Conservation (phyloP, 83 land plant species). For the Larix sibirica region DNA sequence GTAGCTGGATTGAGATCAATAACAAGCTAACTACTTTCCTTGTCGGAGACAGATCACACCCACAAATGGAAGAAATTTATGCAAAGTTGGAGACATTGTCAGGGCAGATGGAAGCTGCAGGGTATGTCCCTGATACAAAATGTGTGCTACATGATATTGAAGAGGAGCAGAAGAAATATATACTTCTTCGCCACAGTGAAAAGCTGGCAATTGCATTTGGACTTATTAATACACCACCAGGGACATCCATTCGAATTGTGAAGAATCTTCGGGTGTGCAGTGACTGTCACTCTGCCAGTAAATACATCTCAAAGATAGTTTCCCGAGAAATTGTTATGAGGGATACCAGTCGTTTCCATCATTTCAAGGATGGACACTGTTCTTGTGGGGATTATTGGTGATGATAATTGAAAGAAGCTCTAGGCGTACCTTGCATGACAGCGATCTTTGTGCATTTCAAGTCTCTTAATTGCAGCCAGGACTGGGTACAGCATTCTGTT, state of each 20-base stretch:
- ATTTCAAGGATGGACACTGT: background rate
- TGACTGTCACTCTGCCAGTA: background rate
- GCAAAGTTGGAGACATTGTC: background rate
- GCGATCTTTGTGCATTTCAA: background rate
- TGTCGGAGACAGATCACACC: slow-evolving; percentile 8
- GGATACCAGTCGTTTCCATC: background rate
- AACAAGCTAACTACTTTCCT: slow-evolving; percentile 6
- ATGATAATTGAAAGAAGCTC: background rate
- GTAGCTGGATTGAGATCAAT: slow-evolving; percentile 20
- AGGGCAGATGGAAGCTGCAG: background rate
- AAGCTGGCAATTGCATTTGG: background rate
- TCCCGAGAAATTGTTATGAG: background rate
- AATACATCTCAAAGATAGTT: slow-evolving; percentile 9
- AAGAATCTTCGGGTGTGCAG: slow-evolving; percentile 1
- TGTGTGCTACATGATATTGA: background rate
- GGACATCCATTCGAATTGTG: background rate
- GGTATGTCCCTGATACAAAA: background rate
- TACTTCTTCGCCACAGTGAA: background rate
- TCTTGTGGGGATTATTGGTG: background rate
- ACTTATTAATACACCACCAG: background rate
- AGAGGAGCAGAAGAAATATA: background rate
- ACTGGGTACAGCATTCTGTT: background rate
- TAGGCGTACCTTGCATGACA: background rate
- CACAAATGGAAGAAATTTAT: slow-evolving; percentile 11
- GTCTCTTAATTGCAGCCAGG: background rate